These are phyloP conservation scores for Fusarium sublunatum DNA, from an alignment of 2,329 filamentous ascomycete genomes.

Conservation along the genomic window DNA sequence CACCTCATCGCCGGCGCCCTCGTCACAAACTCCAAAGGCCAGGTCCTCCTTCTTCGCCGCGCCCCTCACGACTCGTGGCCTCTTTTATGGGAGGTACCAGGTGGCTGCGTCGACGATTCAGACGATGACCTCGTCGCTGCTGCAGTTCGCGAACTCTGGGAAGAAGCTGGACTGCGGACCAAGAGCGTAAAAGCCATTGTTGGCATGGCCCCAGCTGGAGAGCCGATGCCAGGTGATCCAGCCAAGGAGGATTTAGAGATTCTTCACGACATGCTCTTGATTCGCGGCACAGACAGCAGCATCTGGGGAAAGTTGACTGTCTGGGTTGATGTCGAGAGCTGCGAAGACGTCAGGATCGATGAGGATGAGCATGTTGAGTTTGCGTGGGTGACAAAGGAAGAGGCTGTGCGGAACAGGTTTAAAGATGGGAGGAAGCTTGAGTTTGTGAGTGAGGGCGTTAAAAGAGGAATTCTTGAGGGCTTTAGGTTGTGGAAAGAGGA, in stretches of 20 bases:
- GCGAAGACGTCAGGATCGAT: constrained; percentile 46
- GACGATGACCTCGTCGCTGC: constrained; percentile 40
- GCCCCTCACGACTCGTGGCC: constrained; percentile 46
- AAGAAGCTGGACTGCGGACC: constrained; percentile 57
- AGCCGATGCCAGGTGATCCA: constrained; percentile 10
- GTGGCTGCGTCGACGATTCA: constrained; percentile 39
- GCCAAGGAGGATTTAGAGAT: constrained; percentile 40
- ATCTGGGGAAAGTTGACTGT: constrained; percentile 49
- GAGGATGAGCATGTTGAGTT: constrained; percentile 54
- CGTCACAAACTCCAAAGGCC: constrained; percentile 36
- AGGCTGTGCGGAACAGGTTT: constrained; percentile 45
- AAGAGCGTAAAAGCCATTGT: constrained; percentile 42
- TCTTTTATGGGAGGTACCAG: constrained; percentile 44
- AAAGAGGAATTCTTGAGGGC: constrained; percentile 48
- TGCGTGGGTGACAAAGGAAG: constrained; percentile 54
- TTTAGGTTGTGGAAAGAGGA: constrained; percentile 47
- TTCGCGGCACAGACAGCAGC: constrained; percentile 36
- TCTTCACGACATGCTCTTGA: constrained; percentile 40
- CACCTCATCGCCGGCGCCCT: constrained; percentile 43
- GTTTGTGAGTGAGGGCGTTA: constrained; percentile 50
- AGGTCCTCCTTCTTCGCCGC: constrained; percentile 42
- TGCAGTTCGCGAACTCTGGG: constrained; percentile 58
- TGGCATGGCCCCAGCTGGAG: constrained; percentile 2
- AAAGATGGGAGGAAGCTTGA: constrained; percentile 45
- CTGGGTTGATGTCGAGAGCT: constrained; percentile 46